A percentile compares a stretch with the other conserved stretches of the same genome.
Evolutionary conservation across 148 eudicot species (phyloP).

Genomic region (Persicaria maculosa): DNA sequence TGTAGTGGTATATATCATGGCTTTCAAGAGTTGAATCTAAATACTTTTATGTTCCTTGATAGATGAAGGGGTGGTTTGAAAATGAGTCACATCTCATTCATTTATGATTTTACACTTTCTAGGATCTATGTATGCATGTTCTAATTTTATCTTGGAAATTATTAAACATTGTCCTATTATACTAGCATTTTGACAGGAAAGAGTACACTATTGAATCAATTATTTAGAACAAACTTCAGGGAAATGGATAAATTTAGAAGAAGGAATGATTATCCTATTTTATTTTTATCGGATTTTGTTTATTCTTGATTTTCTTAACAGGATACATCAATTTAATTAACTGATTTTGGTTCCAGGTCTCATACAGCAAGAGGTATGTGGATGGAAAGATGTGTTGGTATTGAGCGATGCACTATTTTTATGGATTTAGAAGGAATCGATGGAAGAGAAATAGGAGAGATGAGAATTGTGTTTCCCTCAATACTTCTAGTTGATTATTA

Average conservation of each 20-base stretch:
- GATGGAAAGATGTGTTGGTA: slow-evolving; percentile 83
- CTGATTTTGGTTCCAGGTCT: slow-evolving; percentile 39
- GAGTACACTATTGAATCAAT: slow-evolving; percentile 79
- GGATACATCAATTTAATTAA: background rate
- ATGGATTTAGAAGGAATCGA: slow-evolving; percentile 99
- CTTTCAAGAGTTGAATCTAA: background rate
- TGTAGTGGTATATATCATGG: slow-evolving; percentile 70
- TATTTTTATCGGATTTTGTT: background rate
- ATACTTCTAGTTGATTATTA: background rate
- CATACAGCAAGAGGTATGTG: slow-evolving; percentile 98
- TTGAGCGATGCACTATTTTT: slow-evolving; percentile 87
- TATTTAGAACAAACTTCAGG: slow-evolving; percentile 78
- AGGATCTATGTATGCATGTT: background rate
- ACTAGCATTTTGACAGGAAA: slow-evolving; percentile 51
- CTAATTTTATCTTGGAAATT: background rate
- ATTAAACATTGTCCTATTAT: slow-evolving; percentile 11
- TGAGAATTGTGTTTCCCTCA: slow-evolving; percentile 13
- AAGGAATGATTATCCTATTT: slow-evolving; percentile 33
- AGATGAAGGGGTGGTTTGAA: background rate
- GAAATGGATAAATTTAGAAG: slow-evolving; percentile 98
- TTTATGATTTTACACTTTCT: background rate
- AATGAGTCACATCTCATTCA: background rate
- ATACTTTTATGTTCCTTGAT: background rate
- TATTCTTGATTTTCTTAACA: background rate
- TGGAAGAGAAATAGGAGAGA: slow-evolving; percentile 99